A percentile compares a stretch with the other conserved stretches of the same genome.
Conservation (phyloP, 805 yeast species). For the Cyberlindnera galapagoensis region DNA sequence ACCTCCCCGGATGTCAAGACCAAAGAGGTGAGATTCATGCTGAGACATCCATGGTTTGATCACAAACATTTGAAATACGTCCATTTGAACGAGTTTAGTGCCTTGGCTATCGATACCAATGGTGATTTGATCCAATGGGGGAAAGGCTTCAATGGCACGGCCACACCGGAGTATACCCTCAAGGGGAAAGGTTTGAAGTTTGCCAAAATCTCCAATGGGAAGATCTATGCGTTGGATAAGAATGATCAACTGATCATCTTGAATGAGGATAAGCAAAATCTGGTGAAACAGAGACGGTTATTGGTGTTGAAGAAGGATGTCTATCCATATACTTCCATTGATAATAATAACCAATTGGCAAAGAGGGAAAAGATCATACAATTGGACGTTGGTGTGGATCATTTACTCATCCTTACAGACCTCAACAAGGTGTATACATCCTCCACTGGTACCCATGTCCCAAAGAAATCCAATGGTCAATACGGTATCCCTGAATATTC, state of each 20-base stretch:
- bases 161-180: slow-evolving; percentile 31
- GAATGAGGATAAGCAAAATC: slow-evolving; percentile 22
- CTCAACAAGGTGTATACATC: slow-evolving; percentile 18
- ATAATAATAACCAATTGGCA: slow-evolving; percentile 1
- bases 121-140: slow-evolving; percentile 79
- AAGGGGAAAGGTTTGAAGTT: slow-evolving; percentile 39
- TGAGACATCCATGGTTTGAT: slow-evolving; percentile 60
- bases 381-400: slow-evolving; percentile 57
- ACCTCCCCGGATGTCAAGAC: slow-evolving; percentile 24
- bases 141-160: slow-evolving; percentile 28
- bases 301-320: slow-evolving; percentile 2
- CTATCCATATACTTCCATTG: slow-evolving; percentile 9
- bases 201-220: slow-evolving; percentile 48
- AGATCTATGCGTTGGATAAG: slow-evolving; percentile 40
- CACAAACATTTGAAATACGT: slow-evolving; percentile 52
- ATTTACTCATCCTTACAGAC: slow-evolving; percentile 37
- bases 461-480: slow-evolving; percentile 57
- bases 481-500: slow-evolving; percentile 73
- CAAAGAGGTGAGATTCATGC: slow-evolving; percentile 43
- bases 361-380: slow-evolving; percentile 45
- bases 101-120: slow-evolving; percentile 49
- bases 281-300: slow-evolving; percentile 7
- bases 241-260: slow-evolving; percentile 29
- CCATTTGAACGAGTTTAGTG: slow-evolving; percentile 37
- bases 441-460: slow-evolving; percentile 43